Conservation (phyloP, 2,329 filamentous ascomycete genomes). For the Fulvia fulva region DNA sequence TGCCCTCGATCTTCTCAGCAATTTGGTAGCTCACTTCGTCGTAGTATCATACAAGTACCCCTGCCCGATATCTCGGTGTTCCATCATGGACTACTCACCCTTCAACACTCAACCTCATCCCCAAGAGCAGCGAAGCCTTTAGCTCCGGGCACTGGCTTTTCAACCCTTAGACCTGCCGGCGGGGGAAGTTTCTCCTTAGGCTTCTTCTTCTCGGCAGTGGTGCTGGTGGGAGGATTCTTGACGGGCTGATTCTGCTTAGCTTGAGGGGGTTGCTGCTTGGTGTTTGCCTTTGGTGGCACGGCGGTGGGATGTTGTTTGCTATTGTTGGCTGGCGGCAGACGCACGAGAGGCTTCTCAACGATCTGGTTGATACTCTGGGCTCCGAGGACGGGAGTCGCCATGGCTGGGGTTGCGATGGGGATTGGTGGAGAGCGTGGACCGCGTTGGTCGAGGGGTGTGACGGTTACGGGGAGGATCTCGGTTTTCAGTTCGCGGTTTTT, state of each 20-base stretch:
- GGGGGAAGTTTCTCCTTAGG: background rate
- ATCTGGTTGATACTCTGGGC: slow-evolving; percentile 12
- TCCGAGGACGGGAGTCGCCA: slow-evolving; percentile 20
- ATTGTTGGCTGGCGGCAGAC: slow-evolving; percentile 6
- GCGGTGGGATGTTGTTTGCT: too few species aligned
- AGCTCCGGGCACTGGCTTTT: background rate
- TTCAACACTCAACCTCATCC: slow-evolving; percentile 1
- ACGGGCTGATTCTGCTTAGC: background rate
- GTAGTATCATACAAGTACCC: too few species aligned
- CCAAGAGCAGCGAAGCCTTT: slow-evolving; percentile 1
- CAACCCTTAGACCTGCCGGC: background rate
- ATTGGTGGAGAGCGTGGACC: slow-evolving; percentile 2
- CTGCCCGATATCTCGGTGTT: background rate
- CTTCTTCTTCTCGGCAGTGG: background rate
- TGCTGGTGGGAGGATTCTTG: background rate
- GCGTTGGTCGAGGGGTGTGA: slow-evolving; percentile 16
- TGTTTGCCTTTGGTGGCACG: slow-evolving; percentile 1
- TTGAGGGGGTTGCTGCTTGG: background rate
- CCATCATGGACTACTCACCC: background rate
- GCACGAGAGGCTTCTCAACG: slow-evolving; percentile 10
- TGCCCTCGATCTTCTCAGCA: too few species aligned
- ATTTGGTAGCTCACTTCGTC: too few species aligned
- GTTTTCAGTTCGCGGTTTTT: slow-evolving; percentile 62
- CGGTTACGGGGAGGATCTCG: slow-evolving; percentile 48
- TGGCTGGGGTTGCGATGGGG: background rate